phyloP scores from a whole-genome alignment of 2,329 filamentous ascomycete species.

The Oidium heveae region DNA sequence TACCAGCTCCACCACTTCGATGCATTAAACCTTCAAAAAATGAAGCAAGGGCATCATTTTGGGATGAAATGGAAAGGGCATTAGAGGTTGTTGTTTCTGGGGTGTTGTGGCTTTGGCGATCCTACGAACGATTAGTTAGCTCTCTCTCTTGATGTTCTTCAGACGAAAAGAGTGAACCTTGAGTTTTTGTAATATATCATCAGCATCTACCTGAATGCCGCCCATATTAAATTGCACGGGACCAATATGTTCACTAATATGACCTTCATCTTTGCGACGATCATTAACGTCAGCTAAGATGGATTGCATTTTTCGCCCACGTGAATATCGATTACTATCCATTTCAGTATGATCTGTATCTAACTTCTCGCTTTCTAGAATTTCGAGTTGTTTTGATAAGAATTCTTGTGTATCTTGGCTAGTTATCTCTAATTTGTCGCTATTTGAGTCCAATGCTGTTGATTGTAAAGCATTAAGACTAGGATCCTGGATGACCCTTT shows the following conservation, averaged over 20 bases:
- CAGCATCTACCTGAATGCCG: constrained; percentile 84
- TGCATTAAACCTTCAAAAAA: constrained; percentile 35
- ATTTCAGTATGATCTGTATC: constrained; percentile 19
- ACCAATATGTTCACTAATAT: constrained; percentile 48
- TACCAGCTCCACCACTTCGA: constrained; percentile 17
- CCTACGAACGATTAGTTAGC: constrained; percentile 7
- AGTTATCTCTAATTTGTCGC: constrained; percentile 24
- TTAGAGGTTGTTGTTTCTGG: constrained; percentile 13
- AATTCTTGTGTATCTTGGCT: constrained; percentile 59
- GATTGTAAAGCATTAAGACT: constrained; percentile 34
- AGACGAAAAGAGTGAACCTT: constrained; percentile 47
- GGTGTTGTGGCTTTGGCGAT: constrained; percentile 13
- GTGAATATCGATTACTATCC: constrained; percentile 9
- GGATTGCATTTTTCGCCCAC: constrained; percentile 6
- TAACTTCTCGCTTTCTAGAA: constrained; percentile 39
- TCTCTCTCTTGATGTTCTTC: too few species aligned
- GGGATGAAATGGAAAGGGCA: constrained; percentile 14
- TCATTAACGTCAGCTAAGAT: constrained; percentile 8
- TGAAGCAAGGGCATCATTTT: constrained; percentile 31
- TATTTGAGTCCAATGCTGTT: constrained; percentile 20
- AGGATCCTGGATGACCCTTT: constrained; percentile 55
- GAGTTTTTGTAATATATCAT: constrained; percentile 70
- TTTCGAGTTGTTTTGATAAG: constrained; percentile 45
- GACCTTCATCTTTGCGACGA: constrained; percentile 7
- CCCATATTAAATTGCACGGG: constrained; percentile 97